Evolutionary conservation across 352 stramenopile genomes (phyloP), one percentile per base, ranked within the genome.

Genomic region (Sclerospora graminicola): DNA sequence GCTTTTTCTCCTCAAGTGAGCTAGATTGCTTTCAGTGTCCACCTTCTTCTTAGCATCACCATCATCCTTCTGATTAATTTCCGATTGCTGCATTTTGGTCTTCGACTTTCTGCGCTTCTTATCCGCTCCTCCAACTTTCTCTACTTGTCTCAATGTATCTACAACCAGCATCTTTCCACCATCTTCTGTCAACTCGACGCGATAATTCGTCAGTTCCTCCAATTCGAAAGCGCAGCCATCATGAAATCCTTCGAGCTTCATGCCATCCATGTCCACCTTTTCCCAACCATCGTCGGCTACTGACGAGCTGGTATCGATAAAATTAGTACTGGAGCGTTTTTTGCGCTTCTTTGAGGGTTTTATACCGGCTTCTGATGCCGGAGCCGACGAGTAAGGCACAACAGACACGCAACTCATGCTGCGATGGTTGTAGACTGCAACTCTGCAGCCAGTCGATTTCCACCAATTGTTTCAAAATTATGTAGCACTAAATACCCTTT

Each of bases 201-300:
- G 63, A 42, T 92, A 89, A 30, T 86, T 69, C 63, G 75, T 89
- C 21, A 93, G 75, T 53, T 91, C 82, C 46, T 93, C 82, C 32
- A 93, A 38, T 32, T 89, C 79, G 27, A 87, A 90, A 21, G 73
- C 75, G 32, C 69, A 86, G 38, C 82, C 82, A 45, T 93, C 82
- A 35, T 88, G 79, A 50, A 91, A 93, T 19, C 82, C 82, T 23
- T 93, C 68, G 37, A 93, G 33, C 48, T 84, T 51, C 39, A 89
- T 63, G 18, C 88, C 72, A 21, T 81, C 54, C 33, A 91, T 67
- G 47, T 93, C 60, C 27, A 93, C 62, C 21, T 75, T 78, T 8
- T 67, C 36, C 82, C 82, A 93, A 6, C 67, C 62, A 16, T 43
- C 52, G 2, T 53, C 39, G 2, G 41, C 33, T 41, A 49, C 41